phyloP scores from a whole-genome alignment of 1,284 basidiomycete genomes.

The Melanopsichium pennsylvanicum region DNA sequence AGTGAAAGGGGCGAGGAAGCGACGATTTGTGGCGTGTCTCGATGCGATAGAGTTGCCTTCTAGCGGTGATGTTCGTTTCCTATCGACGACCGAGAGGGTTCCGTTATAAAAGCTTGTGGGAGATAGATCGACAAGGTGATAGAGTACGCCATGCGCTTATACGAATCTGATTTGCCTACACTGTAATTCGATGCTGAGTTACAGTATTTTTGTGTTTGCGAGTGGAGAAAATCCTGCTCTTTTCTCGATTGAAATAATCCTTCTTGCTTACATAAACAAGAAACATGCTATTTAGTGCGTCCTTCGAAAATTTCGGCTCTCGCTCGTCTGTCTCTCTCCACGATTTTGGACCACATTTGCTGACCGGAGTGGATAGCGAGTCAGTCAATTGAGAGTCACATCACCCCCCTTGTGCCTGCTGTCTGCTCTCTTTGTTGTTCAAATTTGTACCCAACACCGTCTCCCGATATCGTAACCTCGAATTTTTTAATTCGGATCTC shows the following conservation, averaged over 20 bases:
- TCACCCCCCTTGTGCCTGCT: not conserved
- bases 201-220: not conserved
- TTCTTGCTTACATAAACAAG: slow-evolving; percentile 41
- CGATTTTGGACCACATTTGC: too few species aligned
- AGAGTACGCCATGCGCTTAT: not conserved
- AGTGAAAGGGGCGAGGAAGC: not conserved
- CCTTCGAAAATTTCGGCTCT: slow-evolving; percentile 9
- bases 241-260: slow-evolving; percentile 1
- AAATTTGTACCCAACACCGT: too few species aligned
- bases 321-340: too few species aligned
- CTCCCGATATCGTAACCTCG: too few species aligned
- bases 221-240: slow-evolving; percentile 33
- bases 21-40: not conserved
- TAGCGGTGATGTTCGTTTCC: too few species aligned
- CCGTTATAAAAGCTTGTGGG: too few species aligned
- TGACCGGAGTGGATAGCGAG: too few species aligned
- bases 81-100: too few species aligned
- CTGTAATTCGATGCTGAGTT: slow-evolving; percentile 7
- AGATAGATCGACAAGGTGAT: not conserved
- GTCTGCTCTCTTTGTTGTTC: too few species aligned
- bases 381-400: slow-evolving; percentile 21
- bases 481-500: slow-evolving; percentile 10
- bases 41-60: too few species aligned
- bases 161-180: too few species aligned
- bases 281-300: too few species aligned